Percentiles rank a stretch among this genome's conserved stretches.
phyloP scores from a whole-genome alignment of 2,329 filamentous ascomycete genomes.

The Fusarium papillatum region DNA sequence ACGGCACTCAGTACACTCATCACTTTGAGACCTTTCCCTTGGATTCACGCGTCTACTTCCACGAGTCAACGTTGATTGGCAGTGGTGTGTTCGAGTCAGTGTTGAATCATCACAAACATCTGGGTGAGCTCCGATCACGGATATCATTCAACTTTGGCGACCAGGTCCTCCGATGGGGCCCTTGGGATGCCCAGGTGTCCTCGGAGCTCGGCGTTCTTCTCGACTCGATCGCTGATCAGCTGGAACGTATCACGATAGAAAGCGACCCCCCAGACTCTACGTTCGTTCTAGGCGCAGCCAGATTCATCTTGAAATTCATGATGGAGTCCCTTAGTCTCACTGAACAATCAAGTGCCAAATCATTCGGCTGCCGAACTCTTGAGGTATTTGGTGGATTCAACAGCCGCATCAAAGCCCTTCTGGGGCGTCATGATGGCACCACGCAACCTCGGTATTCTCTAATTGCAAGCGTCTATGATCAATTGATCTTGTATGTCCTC shows the following conservation, averaged over 20 bases:
- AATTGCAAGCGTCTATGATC: slow-evolving; percentile 45
- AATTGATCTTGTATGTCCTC: slow-evolving; percentile 50
- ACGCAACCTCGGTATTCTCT: slow-evolving; percentile 10
- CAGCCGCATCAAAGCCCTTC: slow-evolving; percentile 42
- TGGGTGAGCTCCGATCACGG: slow-evolving; percentile 49
- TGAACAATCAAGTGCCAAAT: slow-evolving; percentile 49
- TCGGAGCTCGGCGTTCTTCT: slow-evolving; percentile 74
- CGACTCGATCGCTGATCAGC: slow-evolving; percentile 68
- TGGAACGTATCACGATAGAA: slow-evolving; percentile 36
- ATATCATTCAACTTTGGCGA: slow-evolving; percentile 62
- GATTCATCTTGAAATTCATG: slow-evolving; percentile 64
- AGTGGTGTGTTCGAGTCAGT: slow-evolving; percentile 62
- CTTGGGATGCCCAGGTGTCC: slow-evolving; percentile 70
- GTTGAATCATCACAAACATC: slow-evolving; percentile 46
- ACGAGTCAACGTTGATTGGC: slow-evolving; percentile 70
- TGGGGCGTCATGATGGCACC: slow-evolving; percentile 13
- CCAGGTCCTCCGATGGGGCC: slow-evolving; percentile 65
- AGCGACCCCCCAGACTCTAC: slow-evolving; percentile 20
- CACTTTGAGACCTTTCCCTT: slow-evolving; percentile 75
- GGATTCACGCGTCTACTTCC: slow-evolving; percentile 68
- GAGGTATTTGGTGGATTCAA: slow-evolving; percentile 59
- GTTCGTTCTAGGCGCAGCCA: slow-evolving; percentile 47
- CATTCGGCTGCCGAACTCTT: slow-evolving; percentile 58
- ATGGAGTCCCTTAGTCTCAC: slow-evolving; percentile 57
- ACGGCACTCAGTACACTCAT: slow-evolving; percentile 71